These are phyloP conservation scores for Mucor lusitanicus DNA, from an alignment of 371 early-diverging fungal genomes.

Conservation along the genomic window DNA sequence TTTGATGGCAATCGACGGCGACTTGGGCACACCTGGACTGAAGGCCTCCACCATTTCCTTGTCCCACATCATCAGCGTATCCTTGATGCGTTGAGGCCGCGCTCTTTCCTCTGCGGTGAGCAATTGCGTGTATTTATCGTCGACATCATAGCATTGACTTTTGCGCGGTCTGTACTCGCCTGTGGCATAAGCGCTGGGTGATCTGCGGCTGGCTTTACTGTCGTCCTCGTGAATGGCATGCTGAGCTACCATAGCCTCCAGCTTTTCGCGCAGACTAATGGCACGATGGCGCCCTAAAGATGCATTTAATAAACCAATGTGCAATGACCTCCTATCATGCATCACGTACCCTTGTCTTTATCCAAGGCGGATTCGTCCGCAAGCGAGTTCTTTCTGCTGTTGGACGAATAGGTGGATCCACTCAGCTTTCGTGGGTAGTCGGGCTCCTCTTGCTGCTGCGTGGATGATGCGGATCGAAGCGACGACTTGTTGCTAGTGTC, in stretches of 20 bases:
- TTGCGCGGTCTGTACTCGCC: slow-evolving; percentile 2
- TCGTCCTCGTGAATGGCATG: slow-evolving; percentile 28
- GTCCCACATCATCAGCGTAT: slow-evolving; percentile 31
- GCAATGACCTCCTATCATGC: neutral
- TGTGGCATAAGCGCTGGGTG: neutral
- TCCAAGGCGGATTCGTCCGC: slow-evolving; percentile 6
- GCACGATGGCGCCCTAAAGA: slow-evolving; percentile 12
- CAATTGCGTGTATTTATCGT: slow-evolving; percentile 5
- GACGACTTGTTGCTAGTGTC: neutral
- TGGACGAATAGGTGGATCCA: slow-evolving; percentile 1
- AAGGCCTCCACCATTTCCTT: slow-evolving; percentile 29
- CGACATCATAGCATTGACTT: slow-evolving; percentile 9
- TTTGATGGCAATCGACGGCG: slow-evolving; percentile 33
- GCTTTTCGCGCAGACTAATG: slow-evolving; percentile 30
- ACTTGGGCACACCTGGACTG: slow-evolving; percentile 30
- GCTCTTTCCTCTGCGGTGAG: slow-evolving; percentile 11
- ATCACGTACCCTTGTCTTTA: slow-evolving; percentile 7
- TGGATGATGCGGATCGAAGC: neutral
- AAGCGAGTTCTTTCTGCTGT: slow-evolving; percentile 25
- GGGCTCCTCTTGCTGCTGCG: neutral
- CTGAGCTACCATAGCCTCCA: slow-evolving; percentile 38
- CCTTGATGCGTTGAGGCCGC: slow-evolving; percentile 25
- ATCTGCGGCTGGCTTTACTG: neutral
- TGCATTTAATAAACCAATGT: neutral
- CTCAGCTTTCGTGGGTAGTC: slow-evolving; percentile 13